A percentile compares a stretch with the other conserved stretches of the same genome.
Conservation (phyloP, 1,284 basidiomycete species). For the Veloboletus limbatus region DNA sequence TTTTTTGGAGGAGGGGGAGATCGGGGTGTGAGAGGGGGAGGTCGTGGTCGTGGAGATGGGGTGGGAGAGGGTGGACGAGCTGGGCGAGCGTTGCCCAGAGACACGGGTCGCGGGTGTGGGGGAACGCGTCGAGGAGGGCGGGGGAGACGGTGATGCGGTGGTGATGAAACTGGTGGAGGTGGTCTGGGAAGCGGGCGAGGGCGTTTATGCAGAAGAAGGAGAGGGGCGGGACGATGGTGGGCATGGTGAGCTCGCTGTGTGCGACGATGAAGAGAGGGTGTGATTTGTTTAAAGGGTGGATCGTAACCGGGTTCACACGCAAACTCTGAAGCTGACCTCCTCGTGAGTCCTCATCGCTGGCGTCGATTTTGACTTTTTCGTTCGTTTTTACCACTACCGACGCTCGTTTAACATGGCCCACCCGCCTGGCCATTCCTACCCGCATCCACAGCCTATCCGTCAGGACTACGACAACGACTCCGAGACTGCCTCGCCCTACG, state of each 20-base stretch:
- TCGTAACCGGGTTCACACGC: constrained; percentile 22
- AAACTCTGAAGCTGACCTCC: constrained; percentile 8
- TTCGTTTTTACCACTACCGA: constrained; percentile 17
- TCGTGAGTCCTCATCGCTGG: constrained; percentile 22
- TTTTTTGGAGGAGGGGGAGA: constrained; percentile 54
- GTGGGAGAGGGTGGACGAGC: constrained; percentile 52
- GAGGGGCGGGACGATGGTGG: constrained; percentile 37
- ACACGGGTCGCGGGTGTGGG: constrained; percentile 44
- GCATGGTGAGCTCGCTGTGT: constrained; percentile 8
- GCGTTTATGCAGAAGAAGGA: constrained; percentile 39
- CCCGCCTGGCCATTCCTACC: constrained; percentile 17
- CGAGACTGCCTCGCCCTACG: constrained; percentile 31
- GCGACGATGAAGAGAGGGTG: neutral
- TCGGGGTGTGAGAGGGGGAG: constrained; percentile 53
- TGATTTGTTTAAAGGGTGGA: neutral
- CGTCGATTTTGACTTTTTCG: constrained; percentile 14
- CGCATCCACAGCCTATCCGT: constrained; percentile 33
- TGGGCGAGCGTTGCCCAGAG: constrained; percentile 63
- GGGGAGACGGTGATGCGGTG: constrained; percentile 37
- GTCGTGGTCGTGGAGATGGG: constrained; percentile 39
- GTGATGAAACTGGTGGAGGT: constrained; percentile 34
- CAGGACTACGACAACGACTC: constrained; percentile 36
- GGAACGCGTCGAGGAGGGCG: constrained; percentile 15
- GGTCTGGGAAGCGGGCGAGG: constrained; percentile 39
- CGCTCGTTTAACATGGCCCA: constrained; percentile 33